Evolutionary conservation across 2,329 filamentous ascomycete species (phyloP).

Genomic region (Coniochaeta sp.): DNA sequence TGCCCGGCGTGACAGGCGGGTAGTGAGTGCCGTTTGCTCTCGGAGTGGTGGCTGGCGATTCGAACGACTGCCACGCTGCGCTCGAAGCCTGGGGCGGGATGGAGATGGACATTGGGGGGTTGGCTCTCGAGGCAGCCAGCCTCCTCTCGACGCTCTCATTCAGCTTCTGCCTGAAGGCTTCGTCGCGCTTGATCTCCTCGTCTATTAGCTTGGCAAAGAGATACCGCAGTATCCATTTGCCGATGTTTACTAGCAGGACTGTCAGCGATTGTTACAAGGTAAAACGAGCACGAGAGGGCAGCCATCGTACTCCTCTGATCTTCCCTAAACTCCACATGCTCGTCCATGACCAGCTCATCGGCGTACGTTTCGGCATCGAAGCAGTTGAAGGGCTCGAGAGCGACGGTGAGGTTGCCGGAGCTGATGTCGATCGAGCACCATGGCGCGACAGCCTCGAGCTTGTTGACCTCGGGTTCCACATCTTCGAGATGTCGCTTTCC

Average conservation of each 20-base stretch:
- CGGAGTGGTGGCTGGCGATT: constrained; percentile 48
- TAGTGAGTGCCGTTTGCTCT: constrained; percentile 57
- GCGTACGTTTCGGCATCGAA: constrained; percentile 98
- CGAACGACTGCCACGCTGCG: constrained; percentile 28
- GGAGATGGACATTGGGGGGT: constrained; percentile 52
- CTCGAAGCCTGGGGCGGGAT: constrained; percentile 25
- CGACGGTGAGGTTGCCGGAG: constrained; percentile 83
- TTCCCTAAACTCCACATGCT: constrained; percentile 75
- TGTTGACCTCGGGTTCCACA: constrained; percentile 80
- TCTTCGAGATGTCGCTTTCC: constrained; percentile 92
- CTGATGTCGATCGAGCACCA: constrained; percentile 96
- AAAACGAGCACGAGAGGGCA: constrained; percentile 4
- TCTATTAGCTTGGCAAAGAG: constrained; percentile 85
- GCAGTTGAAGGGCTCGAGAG: constrained; percentile 88
- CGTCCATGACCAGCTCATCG: constrained; percentile 71
- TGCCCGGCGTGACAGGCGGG: constrained; percentile 62
- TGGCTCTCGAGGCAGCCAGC: constrained; percentile 43
- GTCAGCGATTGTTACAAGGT: constrained; percentile 6
- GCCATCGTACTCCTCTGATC: constrained; percentile 91
- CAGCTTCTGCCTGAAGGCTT: constrained; percentile 60
- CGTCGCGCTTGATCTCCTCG: constrained; percentile 80
- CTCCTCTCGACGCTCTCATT: constrained; percentile 55
- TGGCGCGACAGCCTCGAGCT: constrained; percentile 79
- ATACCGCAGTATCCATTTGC: constrained; percentile 92
- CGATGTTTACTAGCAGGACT: constrained; percentile 70